Base-by-base conservation (phyloP, 1,284 basidiomycete genomes). In the Pisolithus thermaeus region DNA sequence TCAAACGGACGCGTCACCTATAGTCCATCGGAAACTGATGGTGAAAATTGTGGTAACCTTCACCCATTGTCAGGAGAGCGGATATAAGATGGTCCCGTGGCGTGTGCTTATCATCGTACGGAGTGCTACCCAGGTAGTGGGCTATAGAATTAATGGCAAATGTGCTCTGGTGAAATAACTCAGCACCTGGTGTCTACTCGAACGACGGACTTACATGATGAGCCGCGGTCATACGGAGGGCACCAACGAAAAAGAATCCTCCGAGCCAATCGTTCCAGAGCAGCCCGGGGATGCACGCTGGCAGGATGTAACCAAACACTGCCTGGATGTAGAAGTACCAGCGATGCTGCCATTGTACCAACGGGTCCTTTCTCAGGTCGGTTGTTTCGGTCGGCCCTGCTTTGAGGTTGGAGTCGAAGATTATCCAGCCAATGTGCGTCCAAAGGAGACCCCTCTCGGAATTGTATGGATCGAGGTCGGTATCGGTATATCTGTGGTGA, bases 1-100 rank as follows among this genome's bases (percentile, higher is more conserved):
- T 11, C 52, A 12, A 16, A 25, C 14, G 38, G 20, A 41, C 4
- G 14, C 36, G 49, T 50, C 51, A 66, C 66, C 70, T 61, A 46
- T 72, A 73, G 50, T 73, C 70, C 70, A 71, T 87, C 20, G 89
- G 90, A 73, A 91, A 92, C 61, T 90, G 87, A 61, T 88, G 90
- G 68, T 92, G 90, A 70, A 94, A 94, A 69, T 94, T 94, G 72
- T 95, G 92, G 70, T 94, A 95, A 9, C 92, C 92, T 73, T 95
- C 92, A 14, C 92, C 92, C 74, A 93, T 84, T 3, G 92, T 94
- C 54, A 90, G 75, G 53, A 94, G 75, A 16, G 92, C 92, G 27
- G 92, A 92, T 54, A 95, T 64, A 61, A 93, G 74, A 70, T 93
- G 90, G 67, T 93, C 90, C 39, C 86, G 78, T 41, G 91, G 90